Base-by-base conservation (phyloP, 495 filamentous ascomycete genomes). In the Glonium stellatum region DNA sequence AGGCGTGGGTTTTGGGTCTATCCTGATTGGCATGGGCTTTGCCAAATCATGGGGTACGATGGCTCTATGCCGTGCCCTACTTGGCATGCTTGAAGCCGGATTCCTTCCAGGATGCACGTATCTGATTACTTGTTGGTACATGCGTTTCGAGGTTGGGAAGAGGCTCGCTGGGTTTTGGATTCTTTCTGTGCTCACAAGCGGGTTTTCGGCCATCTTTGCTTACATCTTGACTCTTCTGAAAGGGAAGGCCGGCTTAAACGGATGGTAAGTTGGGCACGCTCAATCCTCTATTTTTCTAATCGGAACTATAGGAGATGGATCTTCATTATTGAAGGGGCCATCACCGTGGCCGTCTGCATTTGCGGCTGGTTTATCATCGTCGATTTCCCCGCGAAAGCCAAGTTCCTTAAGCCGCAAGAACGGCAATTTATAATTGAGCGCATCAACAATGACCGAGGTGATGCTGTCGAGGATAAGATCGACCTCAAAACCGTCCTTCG, bases 91-190 rank as follows among this genome's bases (percentile, higher is more conserved):
- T 27, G 64, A 67, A 37, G 55, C 61, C n/a, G 61, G 63, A 18
- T 62, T 63, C 25, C 22, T 66, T 6, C 59, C 63, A 15, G 62
- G 63, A 35, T 66, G 63, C 34, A 62, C 58, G 60, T 56, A 60
- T 60, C 31, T 60, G 13, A 36, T 63, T 25, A 48, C 41, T 11
- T 59, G 46, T 6, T 67, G 64, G 61, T 63, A 67, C 42, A 22
- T 37, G 34, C 47, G 64, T 21, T 67, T 55, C 47, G 61, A 67
- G 53, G 52, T 67, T 2, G 56, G 64, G 48, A 13, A 60, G 18
- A 48, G 64, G 58, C 42, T 22, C 59, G n/a, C 25, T 5, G 23
- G 15, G 25, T 36, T 23, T 27, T 15, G 36, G 23, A 59, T 58
- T 41, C 53, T 67, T 5, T 67, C 64, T 37, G 52, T 67, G 4